phyloP scores from a whole-genome alignment of 805 yeast species.

The Hagleromyces aurorensis region DNA sequence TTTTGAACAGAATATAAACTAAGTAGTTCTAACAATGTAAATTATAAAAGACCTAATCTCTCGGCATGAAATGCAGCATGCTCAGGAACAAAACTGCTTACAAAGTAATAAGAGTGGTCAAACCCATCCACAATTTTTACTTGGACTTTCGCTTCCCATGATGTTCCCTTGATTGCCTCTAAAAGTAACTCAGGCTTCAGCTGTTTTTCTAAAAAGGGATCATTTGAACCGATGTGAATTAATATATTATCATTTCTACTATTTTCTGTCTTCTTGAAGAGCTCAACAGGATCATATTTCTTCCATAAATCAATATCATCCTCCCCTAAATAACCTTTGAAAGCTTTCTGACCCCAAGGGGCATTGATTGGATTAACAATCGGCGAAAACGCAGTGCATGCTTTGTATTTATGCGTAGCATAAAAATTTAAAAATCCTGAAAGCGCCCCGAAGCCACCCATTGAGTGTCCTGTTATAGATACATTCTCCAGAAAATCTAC shows the following conservation, averaged over 20 bases:
- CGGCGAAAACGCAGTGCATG: constrained; percentile 88
- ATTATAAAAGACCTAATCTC: constrained; percentile 37
- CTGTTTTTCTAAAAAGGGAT: constrained; percentile 62
- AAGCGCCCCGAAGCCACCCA: constrained; percentile 97
- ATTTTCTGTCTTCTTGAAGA: constrained; percentile 44
- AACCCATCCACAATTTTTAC: constrained; percentile 67
- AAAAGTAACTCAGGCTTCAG: constrained; percentile 68
- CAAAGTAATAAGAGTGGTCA: constrained; percentile 87
- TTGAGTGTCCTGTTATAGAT: constrained; percentile 91
- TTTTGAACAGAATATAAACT: constrained; percentile 7
- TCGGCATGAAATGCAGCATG: constrained; percentile 87
- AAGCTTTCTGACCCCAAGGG: constrained; percentile 87
- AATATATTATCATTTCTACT: constrained; percentile 53
- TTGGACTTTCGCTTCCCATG: constrained; percentile 52
- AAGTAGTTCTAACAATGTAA: constrained; percentile 4
- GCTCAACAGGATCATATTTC: constrained; percentile 75
- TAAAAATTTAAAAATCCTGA: constrained; percentile 61
- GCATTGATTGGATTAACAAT: constrained; percentile 68
- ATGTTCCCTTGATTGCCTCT: constrained; percentile 46
- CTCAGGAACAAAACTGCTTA: constrained; percentile 67
- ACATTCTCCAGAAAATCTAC: constrained; percentile 55
- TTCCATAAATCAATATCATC: constrained; percentile 45
- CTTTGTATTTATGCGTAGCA: constrained; percentile 47
- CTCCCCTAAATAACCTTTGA: constrained; percentile 66
- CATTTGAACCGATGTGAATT: constrained; percentile 77